Evolutionary conservation across 805 yeast species (phyloP).

Genomic region (Candida qinlingensis): DNA sequence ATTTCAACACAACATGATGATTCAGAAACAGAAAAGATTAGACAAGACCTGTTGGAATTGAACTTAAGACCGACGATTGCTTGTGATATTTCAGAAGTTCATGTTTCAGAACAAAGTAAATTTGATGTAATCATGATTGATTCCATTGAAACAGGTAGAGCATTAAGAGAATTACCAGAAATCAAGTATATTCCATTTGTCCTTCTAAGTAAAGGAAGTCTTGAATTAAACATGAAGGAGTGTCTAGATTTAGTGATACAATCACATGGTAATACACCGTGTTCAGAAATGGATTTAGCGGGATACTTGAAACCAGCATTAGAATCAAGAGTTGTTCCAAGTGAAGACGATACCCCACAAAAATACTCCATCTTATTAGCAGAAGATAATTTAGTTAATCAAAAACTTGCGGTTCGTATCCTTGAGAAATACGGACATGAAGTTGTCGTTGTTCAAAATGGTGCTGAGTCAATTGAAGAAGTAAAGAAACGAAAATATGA

Average conservation of each 20-base stretch:
- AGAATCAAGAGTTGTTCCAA: conserved; percentile 76
- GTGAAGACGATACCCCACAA: conserved; percentile 72
- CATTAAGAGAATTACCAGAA: conserved; percentile 63
- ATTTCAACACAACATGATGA: conserved; percentile 59
- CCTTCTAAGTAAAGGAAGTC: conserved; percentile 66
- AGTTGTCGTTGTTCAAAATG: conserved; percentile 83
- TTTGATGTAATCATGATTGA: conserved; percentile 83
- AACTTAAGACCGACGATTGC: conserved; percentile 61
- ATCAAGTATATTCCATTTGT: conserved; percentile 84
- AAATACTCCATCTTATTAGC: conserved; percentile 74
- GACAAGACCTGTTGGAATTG: conserved; percentile 44
- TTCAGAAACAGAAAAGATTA: conserved; percentile 46
- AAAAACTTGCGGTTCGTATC: conserved; percentile 79
- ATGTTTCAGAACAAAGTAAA: conserved; percentile 43
- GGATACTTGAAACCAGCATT: conserved; percentile 80
- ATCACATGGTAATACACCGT: conserved; percentile 85
- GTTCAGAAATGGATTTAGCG: conserved; percentile 75
- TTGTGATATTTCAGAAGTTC: conserved; percentile 50
- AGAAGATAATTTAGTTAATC: conserved; percentile 84
- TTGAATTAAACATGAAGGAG: conserved; percentile 71
- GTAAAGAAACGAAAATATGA: conserved; percentile 64
- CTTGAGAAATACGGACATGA: conserved; percentile 81
- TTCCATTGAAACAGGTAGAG: conserved; percentile 67
- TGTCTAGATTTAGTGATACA: conserved; percentile 85
- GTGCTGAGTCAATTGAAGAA: conserved; percentile 76